phyloP scores from a whole-genome alignment of 2,329 filamentous ascomycete species.

The Berkeleyomyces basicola region DNA sequence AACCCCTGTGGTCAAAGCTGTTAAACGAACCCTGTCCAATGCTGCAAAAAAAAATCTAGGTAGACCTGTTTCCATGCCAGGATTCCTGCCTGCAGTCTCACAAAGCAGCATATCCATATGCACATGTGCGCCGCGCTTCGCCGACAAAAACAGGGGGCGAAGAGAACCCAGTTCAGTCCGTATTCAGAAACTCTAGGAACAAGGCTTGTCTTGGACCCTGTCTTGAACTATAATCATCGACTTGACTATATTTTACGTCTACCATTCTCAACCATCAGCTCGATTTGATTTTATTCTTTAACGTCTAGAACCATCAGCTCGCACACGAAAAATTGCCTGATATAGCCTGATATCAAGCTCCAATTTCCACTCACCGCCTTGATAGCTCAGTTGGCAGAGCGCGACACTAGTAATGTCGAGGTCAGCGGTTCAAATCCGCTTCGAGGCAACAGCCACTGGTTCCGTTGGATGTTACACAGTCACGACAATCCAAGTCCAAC shows the following conservation, averaged over 20 bases:
- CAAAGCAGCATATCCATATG: no score
- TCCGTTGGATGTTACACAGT: neutral
- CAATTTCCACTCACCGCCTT: neutral
- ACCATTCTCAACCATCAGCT: neutral
- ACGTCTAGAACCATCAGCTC: no score
- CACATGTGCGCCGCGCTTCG: no score
- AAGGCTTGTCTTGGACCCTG: no score
- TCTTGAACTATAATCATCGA: no score
- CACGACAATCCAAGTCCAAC: no score
- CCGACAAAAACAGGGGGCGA: no score
- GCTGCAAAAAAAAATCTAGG: neutral
- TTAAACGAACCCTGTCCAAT: neutral
- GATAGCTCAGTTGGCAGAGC: neutral
- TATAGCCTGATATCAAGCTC: neutral
- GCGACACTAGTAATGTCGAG: conserved; percentile 1
- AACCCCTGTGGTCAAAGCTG: neutral
- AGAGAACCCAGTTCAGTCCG: no score
- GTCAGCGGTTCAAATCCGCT: conserved; percentile 1
- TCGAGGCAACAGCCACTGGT: neutral
- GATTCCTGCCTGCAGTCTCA: neutral
- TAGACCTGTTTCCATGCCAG: neutral
- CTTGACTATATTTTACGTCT: no score
- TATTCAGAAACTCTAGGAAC: no score
- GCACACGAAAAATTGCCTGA: neutral
- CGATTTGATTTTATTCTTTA: no score